Evolutionary conservation across 495 filamentous ascomycete species (phyloP).

Genomic region (Daldinia vernicosa): DNA sequence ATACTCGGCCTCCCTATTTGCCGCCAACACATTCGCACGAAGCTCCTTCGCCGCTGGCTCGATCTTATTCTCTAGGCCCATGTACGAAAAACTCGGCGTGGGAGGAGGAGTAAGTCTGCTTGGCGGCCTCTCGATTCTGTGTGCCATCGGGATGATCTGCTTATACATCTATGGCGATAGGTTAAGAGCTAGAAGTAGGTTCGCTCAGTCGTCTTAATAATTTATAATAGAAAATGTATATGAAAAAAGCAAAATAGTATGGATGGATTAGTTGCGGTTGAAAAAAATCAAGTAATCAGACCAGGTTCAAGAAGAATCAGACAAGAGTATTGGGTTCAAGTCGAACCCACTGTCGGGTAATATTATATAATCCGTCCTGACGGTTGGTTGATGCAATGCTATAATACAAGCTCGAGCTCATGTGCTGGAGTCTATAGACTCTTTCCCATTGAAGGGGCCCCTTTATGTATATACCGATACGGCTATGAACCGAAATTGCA

Average conservation of each 20-base stretch:
- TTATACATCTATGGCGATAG: conserved; percentile 33
- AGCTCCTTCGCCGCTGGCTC: conserved; percentile 65
- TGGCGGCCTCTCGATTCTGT: conserved; percentile 46
- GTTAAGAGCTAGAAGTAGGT: conserved; percentile 34
- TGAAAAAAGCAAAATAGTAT: background rate
- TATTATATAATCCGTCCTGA: conserved; percentile 27
- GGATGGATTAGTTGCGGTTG: background rate
- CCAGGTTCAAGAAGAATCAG: background rate
- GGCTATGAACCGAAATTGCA: conserved; percentile 3
- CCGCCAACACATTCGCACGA: conserved; percentile 63
- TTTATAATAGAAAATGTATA: background rate
- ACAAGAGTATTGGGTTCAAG: conserved; percentile 12
- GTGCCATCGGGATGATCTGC: conserved; percentile 27
- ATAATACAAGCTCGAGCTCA: conserved; percentile 32
- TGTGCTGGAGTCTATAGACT: conserved; percentile 16
- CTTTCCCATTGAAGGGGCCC: conserved; percentile 12
- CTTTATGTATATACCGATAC: conserved; percentile 15
- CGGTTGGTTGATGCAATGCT: conserved; percentile 32
- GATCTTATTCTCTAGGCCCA: conserved; percentile 61
- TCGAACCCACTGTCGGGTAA: conserved; percentile 23
- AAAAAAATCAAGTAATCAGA: background rate
- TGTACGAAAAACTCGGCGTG: conserved; percentile 64
- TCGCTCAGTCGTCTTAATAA: conserved; percentile 31
- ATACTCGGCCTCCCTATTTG: conserved; percentile 69
- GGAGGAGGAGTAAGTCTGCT: conserved; percentile 72